Base-by-base conservation (phyloP, 768 basidiomycete species). In the Neoboletus magnificus region DNA sequence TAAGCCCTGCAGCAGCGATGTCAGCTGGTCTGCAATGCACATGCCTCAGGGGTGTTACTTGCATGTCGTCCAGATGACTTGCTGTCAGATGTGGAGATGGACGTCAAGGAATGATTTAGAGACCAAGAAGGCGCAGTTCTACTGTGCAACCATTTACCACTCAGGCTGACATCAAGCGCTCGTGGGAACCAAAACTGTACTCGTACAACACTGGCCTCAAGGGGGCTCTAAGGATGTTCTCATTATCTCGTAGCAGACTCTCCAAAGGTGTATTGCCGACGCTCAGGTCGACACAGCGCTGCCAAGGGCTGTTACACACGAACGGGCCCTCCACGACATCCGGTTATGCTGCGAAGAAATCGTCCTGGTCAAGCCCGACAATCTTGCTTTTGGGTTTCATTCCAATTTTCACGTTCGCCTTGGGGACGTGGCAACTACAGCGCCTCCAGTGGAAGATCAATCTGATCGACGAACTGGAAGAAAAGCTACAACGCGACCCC, bases 381-480 rank as follows among this genome's bases (percentile, higher is more conserved):
- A 82, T 91, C 77, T 58, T 90, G 20, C 71, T 93, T 30, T 75
- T 94, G 56, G 91, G 91, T 32, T 81, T 89, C 62, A 89, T 97
- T 52, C 97, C 97, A 1, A 75, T 98, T 57, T 86, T 97, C 67
- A 93, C 93, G 0, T 93, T 94, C 61, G 88, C 80, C 16, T 76
- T 99, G 57, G 96, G 97, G 18, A 82, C 84, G 20, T 98, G 96
- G 96, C 97, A 99, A 73, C 76, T 99, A 32, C 82, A 91, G 63
- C 84, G 97, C 46, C 80, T 98, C 30, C 83, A 91, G 69, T 99
- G 97, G 97, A 99, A 99, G 73, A 77, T 96, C 43, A 82, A 84
- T 50, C 79, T 99, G 48, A 98, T 98, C 58, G 91, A 97, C 61
- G 91, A 98, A 65, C 78, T 98, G 35, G 89, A 97, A 68, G 86